Evolutionary conservation across 2,329 filamentous ascomycete species (phyloP), one percentile per base, ranked within the genome.

Genomic region (Exutisphaerella laricina): DNA sequence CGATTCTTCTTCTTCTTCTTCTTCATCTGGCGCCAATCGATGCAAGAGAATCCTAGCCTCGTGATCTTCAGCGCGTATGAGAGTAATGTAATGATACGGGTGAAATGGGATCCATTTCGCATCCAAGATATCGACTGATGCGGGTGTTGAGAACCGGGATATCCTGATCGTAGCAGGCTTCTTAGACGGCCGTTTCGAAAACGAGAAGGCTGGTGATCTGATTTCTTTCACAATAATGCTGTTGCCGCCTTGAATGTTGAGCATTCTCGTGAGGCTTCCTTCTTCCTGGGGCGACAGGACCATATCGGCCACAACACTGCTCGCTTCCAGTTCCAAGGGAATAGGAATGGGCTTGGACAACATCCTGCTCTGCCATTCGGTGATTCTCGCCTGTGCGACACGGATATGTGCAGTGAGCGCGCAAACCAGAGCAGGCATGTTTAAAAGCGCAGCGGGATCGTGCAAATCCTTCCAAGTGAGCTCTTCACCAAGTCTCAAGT

Each of bases 51-150:
- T 26, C 7, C 18, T 41, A 8, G 20, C 16, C 17, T 41, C 22
- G 6, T 22, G 26, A 18, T 39, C 36, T 13, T 16, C 35, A 18
- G 18, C 22, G 26, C 26, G 29, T 20, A 34, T 18, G 13, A 43
- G 42, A 4, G 43, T 33, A 21, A 43, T 8, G 20, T 41, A 42
- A 14, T 34, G 20, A n/a, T 31, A 28, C 13, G n/a, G 12, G 17
- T 4, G 30, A 4, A 64, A 45, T 59, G 76, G 58, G 54, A 76
- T 54, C 67, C 69, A 51, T 58, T 75, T 49, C 73, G 65, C 88
- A 77, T 5, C 82, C 77, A 63, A 83, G 77, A 49, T 86, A 41
- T 76, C 65, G 55, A 88, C 2, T n/a, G 58, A 8, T 7, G 14
- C 14, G 8, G 61, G 25, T 67, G 66, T 47, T 69, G 73, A 34